phyloP scores from a whole-genome alignment of 495 filamentous ascomycete species.

The Annulohypoxylon nitens region DNA sequence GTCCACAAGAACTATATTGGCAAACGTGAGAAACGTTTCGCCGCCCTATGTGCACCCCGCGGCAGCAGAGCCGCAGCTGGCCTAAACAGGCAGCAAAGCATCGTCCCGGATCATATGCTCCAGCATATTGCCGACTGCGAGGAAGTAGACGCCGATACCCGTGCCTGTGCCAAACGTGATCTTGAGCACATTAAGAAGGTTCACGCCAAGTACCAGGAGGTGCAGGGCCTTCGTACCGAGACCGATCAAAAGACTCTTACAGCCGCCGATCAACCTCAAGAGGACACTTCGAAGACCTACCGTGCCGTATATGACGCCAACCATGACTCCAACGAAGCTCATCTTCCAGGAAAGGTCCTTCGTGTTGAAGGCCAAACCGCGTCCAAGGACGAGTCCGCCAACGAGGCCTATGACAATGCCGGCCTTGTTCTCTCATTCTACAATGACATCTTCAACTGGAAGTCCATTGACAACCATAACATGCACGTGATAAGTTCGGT shows the following conservation, averaged over 20 bases:
- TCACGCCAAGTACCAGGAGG: conserved; percentile 49
- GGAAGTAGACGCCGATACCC: conserved; percentile 55
- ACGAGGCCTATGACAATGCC: conserved; percentile 59
- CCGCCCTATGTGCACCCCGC: conserved; percentile 49
- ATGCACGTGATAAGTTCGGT: conserved; percentile 58
- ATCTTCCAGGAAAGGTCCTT: conserved; percentile 54
- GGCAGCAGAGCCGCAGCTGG: conserved; percentile 32
- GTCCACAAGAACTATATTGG: conserved; percentile 42
- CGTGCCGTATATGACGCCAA: conserved; percentile 57
- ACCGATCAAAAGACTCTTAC: conserved; percentile 21
- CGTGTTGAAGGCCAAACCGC: conserved; percentile 57
- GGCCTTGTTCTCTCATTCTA: conserved; percentile 61
- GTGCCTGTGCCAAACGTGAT: conserved; percentile 50
- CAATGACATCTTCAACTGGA: conserved; percentile 57
- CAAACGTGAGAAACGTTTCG: conserved; percentile 51
- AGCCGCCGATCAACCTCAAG: conserved; percentile 21
- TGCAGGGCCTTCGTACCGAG: conserved; percentile 41
- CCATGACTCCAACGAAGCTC: conserved; percentile 48
- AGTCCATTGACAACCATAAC: conserved; percentile 61
- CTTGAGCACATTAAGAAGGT: conserved; percentile 51
- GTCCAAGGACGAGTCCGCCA: conserved; percentile 49
- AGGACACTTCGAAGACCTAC: conserved; percentile 47
- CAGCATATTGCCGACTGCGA: conserved; percentile 53
- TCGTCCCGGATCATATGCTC: conserved; percentile 56
- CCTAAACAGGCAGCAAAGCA: conserved; percentile 36